Evolutionary conservation across 345 rosid genomes (phyloP), one percentile per base, ranked within the genome.

Genomic region (Eucalyptus cloeziana): DNA sequence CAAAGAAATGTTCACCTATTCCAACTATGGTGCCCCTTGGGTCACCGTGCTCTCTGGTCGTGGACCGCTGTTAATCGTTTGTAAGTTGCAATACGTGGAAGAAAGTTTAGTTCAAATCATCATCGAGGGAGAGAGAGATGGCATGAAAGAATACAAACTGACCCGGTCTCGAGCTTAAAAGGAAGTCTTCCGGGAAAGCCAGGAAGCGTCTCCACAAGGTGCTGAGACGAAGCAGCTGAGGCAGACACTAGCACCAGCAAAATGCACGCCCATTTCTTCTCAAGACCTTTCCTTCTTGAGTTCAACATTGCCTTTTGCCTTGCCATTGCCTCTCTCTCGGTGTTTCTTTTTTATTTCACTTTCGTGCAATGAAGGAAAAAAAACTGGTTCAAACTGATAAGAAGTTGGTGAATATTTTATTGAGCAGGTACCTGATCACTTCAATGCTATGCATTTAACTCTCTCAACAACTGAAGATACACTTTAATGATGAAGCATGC

Each of bases 271-370:
- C 62, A 60, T 60, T 13, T 60, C 31, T 60, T 27, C 69, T 60
- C 69, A 27, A 27, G 1, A 27, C 69, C 31, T 60, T 30, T 14
- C 4, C 71, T 62, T 62, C 17, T 30, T 6, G 16, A 62, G 16
- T 62, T 13, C 33, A 3, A 30, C 71, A 30, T 30, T 62, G 71
- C 71, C 71, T 30, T 30, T 30, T 30, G 33, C 71, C 71, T 30
- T 30, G 17, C 3, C 33, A 12, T 13, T 13, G 31, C 13, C 69
- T 13, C 17, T 13, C 69, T 62, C 69, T 62, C 69, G 5, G 8
- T 10, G 0, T 10, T 7, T 54, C 60, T 54, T 10, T 24, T 0
- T 24, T 30, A 0, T 62, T 27, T 27, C 69, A 27, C 69, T 62
- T 27, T 30, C 33, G 9, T 30, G 37, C 71, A 0, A 64, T 2